Evolutionary conservation across 495 filamentous ascomycete species (phyloP).

Genomic region (Pyronema domesticum): DNA sequence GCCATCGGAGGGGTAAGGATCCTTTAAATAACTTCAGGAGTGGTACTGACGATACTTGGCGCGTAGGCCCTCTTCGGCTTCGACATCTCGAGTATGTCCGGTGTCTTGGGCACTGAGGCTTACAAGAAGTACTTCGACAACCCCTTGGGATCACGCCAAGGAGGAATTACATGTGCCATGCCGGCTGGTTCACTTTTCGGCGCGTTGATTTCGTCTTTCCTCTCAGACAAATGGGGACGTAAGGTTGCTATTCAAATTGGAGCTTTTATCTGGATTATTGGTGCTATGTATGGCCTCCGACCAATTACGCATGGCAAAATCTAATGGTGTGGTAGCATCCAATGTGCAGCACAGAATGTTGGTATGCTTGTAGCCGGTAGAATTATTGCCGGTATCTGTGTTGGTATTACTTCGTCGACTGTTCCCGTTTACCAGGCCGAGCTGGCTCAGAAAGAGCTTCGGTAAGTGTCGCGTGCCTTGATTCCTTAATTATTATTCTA

Average conservation of each 20-base stretch:
- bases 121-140: conserved; percentile 46
- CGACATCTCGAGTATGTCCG: conserved; percentile 54
- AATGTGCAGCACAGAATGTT: conserved; percentile 42
- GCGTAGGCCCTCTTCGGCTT: conserved; percentile 40
- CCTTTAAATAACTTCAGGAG: conserved; percentile 1
- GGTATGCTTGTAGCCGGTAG: conserved; percentile 51
- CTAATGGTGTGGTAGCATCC: conserved; percentile 27
- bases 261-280: conserved; percentile 52
- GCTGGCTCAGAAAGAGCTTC: conserved; percentile 58
- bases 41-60: background rate
- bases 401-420: conserved; percentile 57
- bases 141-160: conserved; percentile 32
- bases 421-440: conserved; percentile 69
- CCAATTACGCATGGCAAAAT: no score
- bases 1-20: conserved; percentile 35
- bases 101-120: conserved; percentile 42
- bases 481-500: no score
- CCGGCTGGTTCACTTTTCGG: conserved; percentile 60
- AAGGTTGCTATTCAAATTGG: conserved; percentile 53
- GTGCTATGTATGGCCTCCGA: conserved; percentile 34
- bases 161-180: conserved; percentile 51
- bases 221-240: conserved; percentile 51
- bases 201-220: conserved; percentile 43
- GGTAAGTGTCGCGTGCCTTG: conserved; percentile 16
- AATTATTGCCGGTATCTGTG: conserved; percentile 51